Evolutionary conservation across 176 grass and related monocot species (phyloP), one percentile per base, ranked within the genome.

Genomic region (Musa troglodytarum): DNA sequence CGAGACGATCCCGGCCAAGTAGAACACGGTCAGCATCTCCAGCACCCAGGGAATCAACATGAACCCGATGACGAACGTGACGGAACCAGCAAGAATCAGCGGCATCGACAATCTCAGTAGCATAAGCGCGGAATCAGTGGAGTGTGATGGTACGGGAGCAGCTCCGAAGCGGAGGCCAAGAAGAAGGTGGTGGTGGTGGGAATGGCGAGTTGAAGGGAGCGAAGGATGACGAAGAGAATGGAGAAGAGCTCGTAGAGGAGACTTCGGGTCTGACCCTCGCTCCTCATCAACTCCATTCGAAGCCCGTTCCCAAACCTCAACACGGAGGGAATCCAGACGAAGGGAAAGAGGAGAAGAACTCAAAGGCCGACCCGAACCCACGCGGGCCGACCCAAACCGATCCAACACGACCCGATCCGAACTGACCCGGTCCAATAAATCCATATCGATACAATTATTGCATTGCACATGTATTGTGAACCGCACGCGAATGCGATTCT

Each of bases 31-130:
- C 21, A 78, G 19, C 49, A 78, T 54, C 20, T 13, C 61, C 20
- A 34, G 21, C 43, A 77, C 50, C 62, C 58, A 52, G 6, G 75
- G 75, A 61, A 26, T 16, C 12, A 67, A 11, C 50, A 67, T 52
- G 76, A 68, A 50, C 43, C 74, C 74, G 15, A 76, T 57, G 24
- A 76, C 4, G 19, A 70, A 70, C 12, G 34, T 20, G 43, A 50
- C 4, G 26, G 13, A 49, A 13, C 68, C 43, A 29, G 29, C 28
- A 5, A 70, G 9, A 5, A 50, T 70, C 34, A 76, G 57, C 57
- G 34, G 25, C 26, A 56, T 20, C 28, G 29, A 76, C 1, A 34
- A 25, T 21, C 57, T 58, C 14, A 65, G 56, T 1, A 63, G 14
- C 68, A 51, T 11, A 15, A 1, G 52, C 16, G 15, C 68, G 29